Conservation (phyloP, 106 monocot species). For the Narthecium ossifragum region DNA sequence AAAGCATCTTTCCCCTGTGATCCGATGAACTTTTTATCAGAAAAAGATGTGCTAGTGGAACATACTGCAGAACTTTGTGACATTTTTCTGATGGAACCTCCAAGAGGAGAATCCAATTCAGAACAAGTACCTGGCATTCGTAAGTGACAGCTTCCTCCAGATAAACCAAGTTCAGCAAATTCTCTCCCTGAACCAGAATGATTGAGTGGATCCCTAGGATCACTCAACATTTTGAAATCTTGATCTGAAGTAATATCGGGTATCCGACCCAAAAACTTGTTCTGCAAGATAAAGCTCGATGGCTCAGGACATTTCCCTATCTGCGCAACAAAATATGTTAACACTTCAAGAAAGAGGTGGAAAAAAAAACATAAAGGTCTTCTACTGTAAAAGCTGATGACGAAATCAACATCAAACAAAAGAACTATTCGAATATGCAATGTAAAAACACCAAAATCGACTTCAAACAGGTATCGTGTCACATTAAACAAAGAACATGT, state of each 20-base stretch:
- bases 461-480: too few species aligned
- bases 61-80: conserved; percentile 44
- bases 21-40: conserved; percentile 80
- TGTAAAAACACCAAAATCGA: conserved; percentile 4
- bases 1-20: conserved; percentile 74
- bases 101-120: conserved; percentile 43
- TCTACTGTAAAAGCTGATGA: not conserved
- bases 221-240: conserved; percentile 14
- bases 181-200: conserved; percentile 16
- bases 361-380: not conserved
- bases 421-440: not conserved
- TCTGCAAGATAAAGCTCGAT: conserved; percentile 10
- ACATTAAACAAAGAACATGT: too few species aligned
- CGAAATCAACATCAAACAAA: conserved; percentile 1
- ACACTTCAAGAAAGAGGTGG: not conserved
- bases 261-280: conserved; percentile 1
- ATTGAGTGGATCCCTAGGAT: conserved; percentile 15
- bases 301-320: conserved; percentile 10
- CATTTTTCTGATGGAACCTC: conserved; percentile 43
- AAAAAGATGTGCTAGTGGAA: conserved; percentile 41
- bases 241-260: conserved; percentile 8
- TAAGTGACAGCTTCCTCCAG: conserved; percentile 32
- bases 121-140: conserved; percentile 61
- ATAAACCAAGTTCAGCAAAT: conserved; percentile 11
- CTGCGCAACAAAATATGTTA: conserved; percentile 11